Evolutionary conservation across 345 rosid species (phyloP).

Genomic region (Gossypium anomalum): DNA sequence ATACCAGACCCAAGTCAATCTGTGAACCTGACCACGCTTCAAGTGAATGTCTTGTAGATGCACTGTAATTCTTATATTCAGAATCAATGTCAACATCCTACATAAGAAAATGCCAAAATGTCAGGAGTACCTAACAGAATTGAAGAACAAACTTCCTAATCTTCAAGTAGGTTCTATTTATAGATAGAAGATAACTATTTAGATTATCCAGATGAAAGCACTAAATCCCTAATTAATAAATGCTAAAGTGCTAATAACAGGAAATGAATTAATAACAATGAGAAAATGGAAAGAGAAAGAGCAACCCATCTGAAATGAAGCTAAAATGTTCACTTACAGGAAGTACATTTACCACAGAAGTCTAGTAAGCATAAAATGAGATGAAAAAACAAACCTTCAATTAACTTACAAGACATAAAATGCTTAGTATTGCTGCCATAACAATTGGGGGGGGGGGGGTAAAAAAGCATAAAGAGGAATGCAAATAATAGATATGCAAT

Average conservation of each 20-base stretch:
- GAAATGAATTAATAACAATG: background rate
- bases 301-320: background rate
- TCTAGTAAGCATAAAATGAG: background rate
- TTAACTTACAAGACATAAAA: background rate
- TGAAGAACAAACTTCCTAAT: background rate
- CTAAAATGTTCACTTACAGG: background rate
- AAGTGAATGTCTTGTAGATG: slow-evolving; percentile 64
- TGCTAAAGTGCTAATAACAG: slow-evolving; percentile 6
- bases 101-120: slow-evolving; percentile 20
- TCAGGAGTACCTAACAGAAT: slow-evolving; percentile 14
- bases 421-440: background rate
- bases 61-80: slow-evolving; percentile 59
- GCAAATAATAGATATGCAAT: background rate
- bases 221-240: background rate
- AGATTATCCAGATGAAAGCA: background rate
- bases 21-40: slow-evolving; percentile 87
- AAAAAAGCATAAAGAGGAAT: background rate
- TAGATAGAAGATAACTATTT: background rate
- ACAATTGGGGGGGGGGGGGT: too few relatives aligned
- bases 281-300: background rate
- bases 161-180: background rate
- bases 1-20: slow-evolving; percentile 91
- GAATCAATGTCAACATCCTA: slow-evolving; percentile 73
- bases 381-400: background rate
- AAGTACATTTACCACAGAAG: background rate